These are phyloP conservation scores for Coemansia sp. DNA, from an alignment of 192 early-diverging fungal genomes.

Conservation along the genomic window DNA sequence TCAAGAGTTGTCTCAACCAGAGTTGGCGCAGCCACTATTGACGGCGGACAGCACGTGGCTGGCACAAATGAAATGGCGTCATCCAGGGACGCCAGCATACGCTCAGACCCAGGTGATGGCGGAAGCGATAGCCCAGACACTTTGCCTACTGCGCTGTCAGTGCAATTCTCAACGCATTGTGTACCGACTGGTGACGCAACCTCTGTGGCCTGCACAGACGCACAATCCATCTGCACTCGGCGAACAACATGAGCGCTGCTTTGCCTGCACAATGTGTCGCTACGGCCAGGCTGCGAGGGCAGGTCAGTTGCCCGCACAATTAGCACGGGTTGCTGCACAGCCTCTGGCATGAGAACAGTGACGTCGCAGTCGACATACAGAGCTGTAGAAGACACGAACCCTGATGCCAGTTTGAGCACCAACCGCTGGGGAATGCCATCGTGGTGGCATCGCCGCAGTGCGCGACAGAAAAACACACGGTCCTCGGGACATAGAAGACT, in stretches of 20 bases:
- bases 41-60: background rate
- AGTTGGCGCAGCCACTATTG: background rate
- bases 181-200: background rate
- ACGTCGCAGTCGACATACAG: conserved; percentile 44
- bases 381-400: background rate
- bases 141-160: background rate
- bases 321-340: conserved; percentile 44
- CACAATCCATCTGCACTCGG: conserved; percentile 17
- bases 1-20: background rate
- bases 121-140: background rate
- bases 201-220: background rate
- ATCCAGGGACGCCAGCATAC: background rate
- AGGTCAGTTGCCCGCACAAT: conserved; percentile 40
- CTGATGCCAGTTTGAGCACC: conserved; percentile 25
- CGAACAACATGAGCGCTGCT: conserved; percentile 15
- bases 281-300: background rate
- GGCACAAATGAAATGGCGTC: background rate
- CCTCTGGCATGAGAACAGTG: conserved; percentile 51
- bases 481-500: conserved; percentile 42
- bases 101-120: background rate
- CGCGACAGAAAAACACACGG: conserved; percentile 37
- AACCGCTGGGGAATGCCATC: conserved; percentile 49
- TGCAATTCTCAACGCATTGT: background rate
- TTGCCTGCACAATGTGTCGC: background rate
- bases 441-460: conserved; percentile 36